Base-by-base conservation (phyloP, 2,329 filamentous ascomycete species). In the Hypomyces rosellus region DNA sequence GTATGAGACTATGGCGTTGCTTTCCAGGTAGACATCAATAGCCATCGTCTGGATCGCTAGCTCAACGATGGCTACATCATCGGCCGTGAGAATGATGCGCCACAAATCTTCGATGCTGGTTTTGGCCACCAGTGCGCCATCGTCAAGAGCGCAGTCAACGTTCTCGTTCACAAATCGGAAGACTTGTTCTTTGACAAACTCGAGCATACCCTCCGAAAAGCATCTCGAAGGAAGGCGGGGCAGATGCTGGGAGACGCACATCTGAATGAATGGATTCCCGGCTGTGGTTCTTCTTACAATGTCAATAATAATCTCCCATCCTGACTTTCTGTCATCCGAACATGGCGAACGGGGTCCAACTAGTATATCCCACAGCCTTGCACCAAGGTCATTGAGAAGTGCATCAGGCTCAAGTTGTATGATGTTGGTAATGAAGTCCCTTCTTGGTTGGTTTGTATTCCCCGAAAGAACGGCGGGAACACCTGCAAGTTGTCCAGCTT, bases 21-120 rank as follows among this genome's bases (percentile, higher is more conserved):
- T 80, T 30, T 81, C 71, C 34, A 93, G 74, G 61, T 93, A 95
- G 12, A 89, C 75, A 20, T 84, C 77, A 41, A 71, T 68, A 20
- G 90, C 88, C 3, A 95, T 80, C 18, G 83, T 82, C 46, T 74
- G 75, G 30, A 86, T 89, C 1, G 88, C 86, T 47, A 75, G 70
- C 16, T 77, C 75, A 57, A 88, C 88, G 44, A 95, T 82, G 0
- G 75, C 78, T 36, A 77, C 72, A 36, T 79, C 73, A 5, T 82
- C 81, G 2, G 87, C 82, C 14, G 80, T 84, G 48, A 95, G 71
- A 34, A 92, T 82, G 59, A 96, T 81, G 20, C 82, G 81, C 91
- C 91, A 96, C n/a, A 96, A 72, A 51, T 90, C 78, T 58, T 93
- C 86, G 40, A 79, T 73, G 22, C 70, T 80, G 56, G 67, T 78